These are phyloP conservation scores for Leccinum glutinopallens DNA, from an alignment of 1,284 basidiomycete species.

Conservation along the genomic window DNA sequence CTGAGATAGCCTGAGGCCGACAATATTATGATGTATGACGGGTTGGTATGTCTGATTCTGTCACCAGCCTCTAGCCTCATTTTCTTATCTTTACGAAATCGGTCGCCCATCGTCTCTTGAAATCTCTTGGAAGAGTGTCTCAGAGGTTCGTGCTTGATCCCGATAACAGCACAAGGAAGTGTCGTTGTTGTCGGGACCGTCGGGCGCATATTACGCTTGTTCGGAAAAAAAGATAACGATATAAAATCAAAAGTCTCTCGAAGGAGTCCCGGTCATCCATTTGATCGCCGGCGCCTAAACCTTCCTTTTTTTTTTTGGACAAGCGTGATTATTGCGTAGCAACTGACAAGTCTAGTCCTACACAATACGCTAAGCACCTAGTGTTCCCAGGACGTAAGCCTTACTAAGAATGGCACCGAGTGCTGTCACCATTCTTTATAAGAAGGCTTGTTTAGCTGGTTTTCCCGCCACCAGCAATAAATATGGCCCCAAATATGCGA, in stretches of 20 bases:
- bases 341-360: too few relatives aligned
- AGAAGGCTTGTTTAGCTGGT: conserved; percentile 55
- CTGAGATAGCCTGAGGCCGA: neutral
- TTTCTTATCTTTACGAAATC: neutral
- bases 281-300: neutral
- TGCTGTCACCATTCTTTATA: too few relatives aligned
- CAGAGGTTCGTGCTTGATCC: neutral
- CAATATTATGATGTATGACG: neutral
- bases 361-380: too few relatives aligned
- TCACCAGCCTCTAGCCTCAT: neutral
- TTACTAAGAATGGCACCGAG: too few relatives aligned
- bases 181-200: neutral
- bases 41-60: neutral
- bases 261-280: neutral
- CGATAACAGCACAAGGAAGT: neutral
- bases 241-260: neutral
- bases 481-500: too few relatives aligned
- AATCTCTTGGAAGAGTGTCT: neutral
- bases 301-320: too few relatives aligned
- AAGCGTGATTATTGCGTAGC: too few relatives aligned
- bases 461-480: too few relatives aligned
- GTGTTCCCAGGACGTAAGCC: too few relatives aligned
- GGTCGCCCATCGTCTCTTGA: neutral
- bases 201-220: neutral
- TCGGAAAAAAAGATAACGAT: neutral